Evolutionary conservation across 1,139 yeast genomes (phyloP).

Genomic region (Zygosaccharomyces pseudobailii): DNA sequence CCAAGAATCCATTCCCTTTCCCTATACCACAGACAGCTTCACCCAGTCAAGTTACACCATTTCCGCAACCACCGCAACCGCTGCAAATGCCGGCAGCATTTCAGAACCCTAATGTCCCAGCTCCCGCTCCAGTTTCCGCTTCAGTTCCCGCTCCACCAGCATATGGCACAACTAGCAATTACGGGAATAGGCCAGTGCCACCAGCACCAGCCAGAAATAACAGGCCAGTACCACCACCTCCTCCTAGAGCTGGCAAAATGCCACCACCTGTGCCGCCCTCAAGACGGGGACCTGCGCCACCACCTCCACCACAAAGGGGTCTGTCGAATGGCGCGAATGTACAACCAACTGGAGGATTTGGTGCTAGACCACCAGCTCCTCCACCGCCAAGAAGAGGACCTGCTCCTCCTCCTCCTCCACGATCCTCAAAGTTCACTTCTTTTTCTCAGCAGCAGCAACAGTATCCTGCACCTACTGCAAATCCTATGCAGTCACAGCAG

Average conservation of each 20-base stretch:
- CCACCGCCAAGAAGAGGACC: conserved; percentile 32
- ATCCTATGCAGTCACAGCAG: conserved; percentile 11
- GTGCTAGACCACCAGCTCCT: conserved; percentile 19
- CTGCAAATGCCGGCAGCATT: conserved; percentile 19
- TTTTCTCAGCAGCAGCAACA: conserved; percentile 6
- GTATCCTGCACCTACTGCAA: conserved; percentile 7
- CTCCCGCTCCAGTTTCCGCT: conserved; percentile 12
- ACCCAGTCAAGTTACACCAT: conserved; percentile 14
- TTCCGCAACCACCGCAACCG: conserved; percentile 31
- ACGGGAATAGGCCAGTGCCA: conserved; percentile 12
- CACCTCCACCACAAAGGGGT: conserved; percentile 25
- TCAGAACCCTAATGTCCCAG: conserved; percentile 1
- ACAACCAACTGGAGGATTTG: not conserved
- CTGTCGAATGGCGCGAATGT: not conserved
- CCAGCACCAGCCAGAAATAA: conserved; percentile 8
- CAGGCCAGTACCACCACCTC: conserved; percentile 13
- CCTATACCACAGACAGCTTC: conserved; percentile 15
- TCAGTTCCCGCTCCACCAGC: not conserved
- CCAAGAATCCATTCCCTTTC: conserved; percentile 16
- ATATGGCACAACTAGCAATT: conserved; percentile 2
- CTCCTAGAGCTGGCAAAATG: conserved; percentile 5
- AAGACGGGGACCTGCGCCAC: conserved; percentile 27
- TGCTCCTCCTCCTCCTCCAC: conserved; percentile 27
- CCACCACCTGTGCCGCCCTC: conserved; percentile 14
- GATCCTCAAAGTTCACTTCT: conserved; percentile 22